phyloP scores from a whole-genome alignment of 208 protist genomes.

The Zelonia costaricensis region DNA sequence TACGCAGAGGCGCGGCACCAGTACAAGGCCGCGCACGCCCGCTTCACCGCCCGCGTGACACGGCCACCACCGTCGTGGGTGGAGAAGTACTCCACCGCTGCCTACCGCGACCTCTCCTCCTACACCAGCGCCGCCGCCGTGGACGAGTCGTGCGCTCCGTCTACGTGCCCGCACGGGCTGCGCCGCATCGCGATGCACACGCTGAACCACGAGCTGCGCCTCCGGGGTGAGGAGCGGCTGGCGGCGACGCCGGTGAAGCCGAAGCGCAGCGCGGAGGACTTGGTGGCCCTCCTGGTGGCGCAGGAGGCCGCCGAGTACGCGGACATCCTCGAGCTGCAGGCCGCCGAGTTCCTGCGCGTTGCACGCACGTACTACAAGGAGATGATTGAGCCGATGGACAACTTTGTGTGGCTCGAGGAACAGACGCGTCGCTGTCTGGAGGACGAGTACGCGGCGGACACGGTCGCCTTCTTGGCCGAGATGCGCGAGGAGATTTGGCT shows the following conservation, averaged over 20 bases:
- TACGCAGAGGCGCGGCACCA: constrained; percentile 24
- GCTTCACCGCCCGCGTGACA: constrained; percentile 22
- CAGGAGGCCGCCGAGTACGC: constrained; percentile 35
- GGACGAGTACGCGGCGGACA: constrained; percentile 31
- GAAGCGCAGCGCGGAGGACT: not conserved
- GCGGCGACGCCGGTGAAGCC: not conserved
- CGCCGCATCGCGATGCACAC: constrained; percentile 16
- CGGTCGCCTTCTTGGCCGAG: constrained; percentile 24
- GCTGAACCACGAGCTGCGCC: constrained; percentile 33
- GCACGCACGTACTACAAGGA: constrained; percentile 30
- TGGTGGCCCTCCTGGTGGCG: constrained; percentile 24
- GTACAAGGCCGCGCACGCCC: constrained; percentile 31
- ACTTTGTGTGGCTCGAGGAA: constrained; percentile 34
- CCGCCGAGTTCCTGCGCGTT: constrained; percentile 19
- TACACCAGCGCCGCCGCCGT: constrained; percentile 34
- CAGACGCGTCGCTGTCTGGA: constrained; percentile 45
- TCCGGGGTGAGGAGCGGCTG: constrained; percentile 9
- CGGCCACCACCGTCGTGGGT: constrained; percentile 7
- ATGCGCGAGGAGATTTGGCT: constrained; percentile 31
- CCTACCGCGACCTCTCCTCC: constrained; percentile 16
- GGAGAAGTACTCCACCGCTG: constrained; percentile 9
- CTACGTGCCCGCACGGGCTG: constrained; percentile 11
- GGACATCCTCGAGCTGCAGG: constrained; percentile 34
- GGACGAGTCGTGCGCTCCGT: constrained; percentile 8
- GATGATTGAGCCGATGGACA: constrained; percentile 14